Base-by-base conservation (phyloP, 148 eudicot species). In the Nepenthes mirabilis region DNA sequence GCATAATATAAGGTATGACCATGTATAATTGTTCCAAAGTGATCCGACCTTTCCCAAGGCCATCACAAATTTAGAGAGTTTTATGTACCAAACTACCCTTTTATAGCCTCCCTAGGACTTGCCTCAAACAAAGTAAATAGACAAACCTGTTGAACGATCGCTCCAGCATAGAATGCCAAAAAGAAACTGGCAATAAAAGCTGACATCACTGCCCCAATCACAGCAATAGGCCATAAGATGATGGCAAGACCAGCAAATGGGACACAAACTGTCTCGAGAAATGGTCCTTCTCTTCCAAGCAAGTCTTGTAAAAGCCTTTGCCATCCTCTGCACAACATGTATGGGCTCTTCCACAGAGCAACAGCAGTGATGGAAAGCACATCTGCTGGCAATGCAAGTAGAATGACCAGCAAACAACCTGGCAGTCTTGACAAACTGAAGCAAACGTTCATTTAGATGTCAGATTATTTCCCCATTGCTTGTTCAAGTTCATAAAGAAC, bases 231-330 rank as follows among this genome's bases (percentile, higher is more conserved):
- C 95, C 97, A 91, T 2, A 91, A 73, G 14, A 87, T 56, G 60
- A 87, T 87, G 14, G 93, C 90, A 43, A 91, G 83, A 56, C 86
- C 97, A 36, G 95, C 97, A 80, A 91, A 91, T 0, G 97, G 97
- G 51, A 87, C 95, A 53, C 95, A 87, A 12, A 91, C 88, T 5
- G 95, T 73, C 83, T 91, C 95, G 14, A 87, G 73, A 65, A 91
- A 91, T 0, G 97, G 97, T 23, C 97, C 97, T 76, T 91, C 93
- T 71, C 95, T 72, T 59, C 97, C 95, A 45, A 87, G 52, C 48
- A 91, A 56, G 68, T 91, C 97, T 74, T 85, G 90, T 3, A 87
- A 69, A 33, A 91, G 73, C 74, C 97, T 83, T 74, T 87, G 85
- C 97, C 97, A 91, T 43, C 97, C 97, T 70, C 71, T 85, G 56